phyloP scores from a whole-genome alignment of 805 yeast species.

The Lipomyces chichibuensis region DNA sequence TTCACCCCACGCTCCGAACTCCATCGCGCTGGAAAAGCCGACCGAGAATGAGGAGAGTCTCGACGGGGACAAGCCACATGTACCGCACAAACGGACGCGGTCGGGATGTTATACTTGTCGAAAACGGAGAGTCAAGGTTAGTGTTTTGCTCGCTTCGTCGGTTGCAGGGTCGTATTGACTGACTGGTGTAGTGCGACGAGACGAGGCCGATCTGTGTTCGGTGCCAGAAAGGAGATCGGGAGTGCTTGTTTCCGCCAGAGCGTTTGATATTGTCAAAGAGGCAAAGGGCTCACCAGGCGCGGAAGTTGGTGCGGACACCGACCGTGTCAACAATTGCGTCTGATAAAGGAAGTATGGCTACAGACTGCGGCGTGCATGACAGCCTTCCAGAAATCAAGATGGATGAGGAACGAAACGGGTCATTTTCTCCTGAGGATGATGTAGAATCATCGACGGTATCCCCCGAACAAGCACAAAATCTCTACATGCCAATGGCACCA shows the following conservation, averaged over 20 bases:
- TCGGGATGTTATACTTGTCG: slow-evolving; percentile 35
- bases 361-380: too few relatives aligned
- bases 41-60: background rate
- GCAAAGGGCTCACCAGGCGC: slow-evolving; percentile 22
- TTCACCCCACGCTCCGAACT: background rate
- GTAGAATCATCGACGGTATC: background rate
- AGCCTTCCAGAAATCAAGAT: background rate
- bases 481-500: background rate
- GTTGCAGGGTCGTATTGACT: background rate
- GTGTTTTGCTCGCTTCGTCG: slow-evolving; percentile 1
- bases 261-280: slow-evolving; percentile 23
- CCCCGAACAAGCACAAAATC: background rate
- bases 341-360: background rate
- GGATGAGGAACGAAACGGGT: background rate
- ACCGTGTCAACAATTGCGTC: slow-evolving; percentile 6
- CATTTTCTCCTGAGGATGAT: background rate
- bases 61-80: background rate
- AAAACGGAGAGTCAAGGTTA: slow-evolving; percentile 31
- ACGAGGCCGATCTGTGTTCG: slow-evolving; percentile 27
- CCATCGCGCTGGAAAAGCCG: background rate
- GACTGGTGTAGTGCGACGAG: slow-evolving; percentile 30
- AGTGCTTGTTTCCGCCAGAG: slow-evolving; percentile 29
- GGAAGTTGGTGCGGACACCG: slow-evolving; percentile 16
- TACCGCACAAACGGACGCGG: slow-evolving; percentile 26
- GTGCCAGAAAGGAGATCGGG: slow-evolving; percentile 31